Evolutionary conservation across 345 rosid species (phyloP), one percentile per base, ranked within the genome.

Genomic region (Murraya koenigii): DNA sequence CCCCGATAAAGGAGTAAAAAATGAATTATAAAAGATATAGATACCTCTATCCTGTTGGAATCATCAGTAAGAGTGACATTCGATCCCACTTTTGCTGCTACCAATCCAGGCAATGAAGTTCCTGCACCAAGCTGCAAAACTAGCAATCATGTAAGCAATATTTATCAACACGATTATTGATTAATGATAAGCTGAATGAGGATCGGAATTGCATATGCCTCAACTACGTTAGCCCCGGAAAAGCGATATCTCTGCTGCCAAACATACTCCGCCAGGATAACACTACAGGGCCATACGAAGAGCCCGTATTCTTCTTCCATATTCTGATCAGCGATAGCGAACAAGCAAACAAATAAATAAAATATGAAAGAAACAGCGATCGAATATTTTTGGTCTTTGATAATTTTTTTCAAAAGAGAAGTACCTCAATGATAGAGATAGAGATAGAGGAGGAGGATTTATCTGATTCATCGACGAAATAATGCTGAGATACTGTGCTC

Each of bases 281-380:
- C 77, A 67, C 97, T 94, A 71, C 94, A 93, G 7, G 97, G 98
- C 98, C 97, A 91, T 61, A 91, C 92, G 74, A 91, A 95, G 63
- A 93, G 83, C 2, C 98, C 97, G 64, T 95, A 93, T 52, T 92
- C 98, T 58, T 95, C 98, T 81, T 93, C 90, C 91, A 93, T 88
- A 80, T 90, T 88, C 97, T 90, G 83, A 19, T 5, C 30, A n/a
- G 74, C 8, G 32, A 66, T 44, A 49, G 76, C 47, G 32, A 56
- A 28, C 36, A 52, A 47, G 10, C 7, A 11, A 56, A 23, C 3
- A 9, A 19, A 67, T 26, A 26, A 79, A 55, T 49, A n/a, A 11
- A 78, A 20, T 28, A 55, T 36, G 26, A 19, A 15, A 25, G 7
- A 52, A 64, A 35, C 13, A 9, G 14, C 0, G 52, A 64, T 36